A percentile compares a stretch with the other conserved stretches of the same genome.
phyloP scores from a whole-genome alignment of 1,284 basidiomycete genomes.

The Volvariella surrecta region DNA sequence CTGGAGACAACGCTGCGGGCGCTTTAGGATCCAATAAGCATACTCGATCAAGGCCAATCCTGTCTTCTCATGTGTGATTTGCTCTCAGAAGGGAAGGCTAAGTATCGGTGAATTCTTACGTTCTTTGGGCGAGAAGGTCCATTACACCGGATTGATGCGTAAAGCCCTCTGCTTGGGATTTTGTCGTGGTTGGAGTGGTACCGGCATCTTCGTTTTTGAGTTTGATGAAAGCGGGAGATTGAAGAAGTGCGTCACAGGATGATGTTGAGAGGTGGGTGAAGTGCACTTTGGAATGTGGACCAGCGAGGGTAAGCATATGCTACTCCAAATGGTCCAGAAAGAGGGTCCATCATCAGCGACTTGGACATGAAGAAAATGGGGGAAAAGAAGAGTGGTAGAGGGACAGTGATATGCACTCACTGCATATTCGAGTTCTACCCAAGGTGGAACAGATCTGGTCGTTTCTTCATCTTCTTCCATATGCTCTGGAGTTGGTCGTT shows the following conservation, averaged over 20 bases:
- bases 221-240: constrained; percentile 11
- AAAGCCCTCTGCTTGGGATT: constrained; percentile 33
- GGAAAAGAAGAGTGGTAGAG: constrained; percentile 1
- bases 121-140: constrained; percentile 52
- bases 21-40: constrained; percentile 90
- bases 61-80: no score
- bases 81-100: no score
- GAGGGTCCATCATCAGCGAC: constrained; percentile 1
- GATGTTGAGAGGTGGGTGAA: constrained; percentile 79
- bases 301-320: constrained; percentile 83
- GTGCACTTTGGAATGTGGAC: constrained; percentile 53
- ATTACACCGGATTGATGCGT: constrained; percentile 60
- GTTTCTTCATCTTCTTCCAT: constrained; percentile 90
- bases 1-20: constrained; percentile 54
- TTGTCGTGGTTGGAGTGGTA: constrained; percentile 22
- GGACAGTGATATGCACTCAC: constrained; percentile 19
- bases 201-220: constrained; percentile 10
- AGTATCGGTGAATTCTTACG: constrained; percentile 35
- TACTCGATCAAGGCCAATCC: constrained; percentile 29
- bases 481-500: constrained; percentile 52
- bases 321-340: constrained; percentile 23
- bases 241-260: constrained; percentile 50
- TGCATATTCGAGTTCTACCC: constrained; percentile 82
- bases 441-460: constrained; percentile 67
- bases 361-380: neutral